phyloP scores from a whole-genome alignment of 192 early-diverging fungal species.

The Powellomyces hirtus region DNA sequence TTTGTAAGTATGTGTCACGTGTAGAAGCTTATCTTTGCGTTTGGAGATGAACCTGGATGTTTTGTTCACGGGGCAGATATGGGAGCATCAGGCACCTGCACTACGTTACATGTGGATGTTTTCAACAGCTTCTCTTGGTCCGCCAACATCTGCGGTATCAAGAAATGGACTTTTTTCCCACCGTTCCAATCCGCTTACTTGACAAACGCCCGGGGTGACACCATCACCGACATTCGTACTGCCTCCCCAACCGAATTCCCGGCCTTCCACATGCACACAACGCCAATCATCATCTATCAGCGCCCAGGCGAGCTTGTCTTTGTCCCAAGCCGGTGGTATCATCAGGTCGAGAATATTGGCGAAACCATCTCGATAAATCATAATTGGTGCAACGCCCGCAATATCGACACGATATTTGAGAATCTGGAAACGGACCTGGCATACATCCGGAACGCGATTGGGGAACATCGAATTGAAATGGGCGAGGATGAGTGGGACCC shows the following conservation, averaged over 20 bases:
- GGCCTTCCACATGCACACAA: not conserved
- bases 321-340: slow-evolving; percentile 18
- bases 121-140: slow-evolving; percentile 15
- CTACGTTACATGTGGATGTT: slow-evolving; percentile 14
- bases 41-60: not conserved
- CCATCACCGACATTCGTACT: slow-evolving; percentile 10
- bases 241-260: not conserved
- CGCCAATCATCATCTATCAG: slow-evolving; percentile 16
- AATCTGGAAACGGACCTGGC: not conserved
- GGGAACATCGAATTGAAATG: slow-evolving; percentile 21
- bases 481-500: slow-evolving; percentile 18
- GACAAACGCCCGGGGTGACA: not conserved
- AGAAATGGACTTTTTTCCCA: slow-evolving; percentile 29
- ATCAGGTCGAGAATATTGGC: slow-evolving; percentile 27
- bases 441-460: slow-evolving; percentile 9
- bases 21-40: too few species aligned
- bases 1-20: slow-evolving; percentile 1
- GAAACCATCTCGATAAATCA: slow-evolving; percentile 21
- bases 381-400: slow-evolving; percentile 25
- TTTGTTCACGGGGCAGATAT: slow-evolving; percentile 7
- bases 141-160: slow-evolving; percentile 25
- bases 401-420: not conserved
- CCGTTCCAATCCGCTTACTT: slow-evolving; percentile 8
- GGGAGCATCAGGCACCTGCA: slow-evolving; percentile 20
- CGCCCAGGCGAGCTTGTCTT: slow-evolving; percentile 16